Base-by-base conservation (phyloP, 2,329 filamentous ascomycete genomes). In the Chaetothyriales sp. region DNA sequence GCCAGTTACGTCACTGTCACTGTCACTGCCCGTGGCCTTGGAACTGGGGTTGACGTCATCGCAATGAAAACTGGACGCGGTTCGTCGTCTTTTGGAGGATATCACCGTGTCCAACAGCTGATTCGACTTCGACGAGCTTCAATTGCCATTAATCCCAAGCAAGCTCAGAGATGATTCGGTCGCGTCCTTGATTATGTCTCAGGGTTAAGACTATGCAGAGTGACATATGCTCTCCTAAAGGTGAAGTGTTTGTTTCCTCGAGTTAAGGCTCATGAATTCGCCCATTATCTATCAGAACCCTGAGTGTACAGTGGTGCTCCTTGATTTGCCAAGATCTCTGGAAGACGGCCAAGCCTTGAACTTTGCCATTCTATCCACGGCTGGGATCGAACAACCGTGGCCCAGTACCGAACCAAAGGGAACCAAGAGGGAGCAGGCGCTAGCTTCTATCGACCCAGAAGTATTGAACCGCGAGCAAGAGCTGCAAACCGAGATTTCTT, bases 321-420 rank as follows among this genome's bases (percentile, higher is more conserved):
- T 82, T 26, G 79, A 82, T 58, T 73, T 80, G 8, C 78, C 79
- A 1, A 62, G 61, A 4, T 81, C 79, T 1, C 79, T 82, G 50
- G 67, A 70, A 18, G 58, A 67, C 5, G 76, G 74, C 5, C 79
- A 81, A 62, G 50, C 48, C 10, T 18, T 43, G 15, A 20, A 47
- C 22, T 65, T 64, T 18, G 46, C 50, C 4, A 61, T 78, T 1
- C 60, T 72, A 20, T 80, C 77, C 6, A 68, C 64, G 12, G 18
- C 57, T 7, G 70, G 78, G 1, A 55, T 72, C 2, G 53, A 68
- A 43, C 52, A 57, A 10, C 76, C 78, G 1, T 79, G 73, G 55
- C 61, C 62, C 20, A 66, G 65, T 9, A 68, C 71, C 19, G 75
- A 76, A 57, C 76, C 78, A 8, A 79, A 75, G 10, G 65, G 65